Base-by-base conservation (phyloP, 2,329 filamentous ascomycete species). In the Aspergillus sp. region DNA sequence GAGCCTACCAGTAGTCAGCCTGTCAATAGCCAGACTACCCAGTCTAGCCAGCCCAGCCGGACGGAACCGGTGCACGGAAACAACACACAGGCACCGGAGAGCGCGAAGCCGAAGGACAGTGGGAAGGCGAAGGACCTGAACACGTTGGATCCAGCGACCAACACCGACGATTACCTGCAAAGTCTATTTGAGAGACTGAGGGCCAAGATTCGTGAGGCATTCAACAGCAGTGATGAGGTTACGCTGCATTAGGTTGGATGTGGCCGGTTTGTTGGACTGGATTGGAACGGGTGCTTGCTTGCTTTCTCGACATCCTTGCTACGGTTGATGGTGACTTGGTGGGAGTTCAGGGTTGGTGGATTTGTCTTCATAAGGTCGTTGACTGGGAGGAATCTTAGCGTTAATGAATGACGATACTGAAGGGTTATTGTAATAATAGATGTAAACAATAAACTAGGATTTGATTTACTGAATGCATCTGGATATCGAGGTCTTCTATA, bases 201-300 rank as follows among this genome's bases (percentile, higher is more conserved):
- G 50, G 21, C 60, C 49, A 58, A 60, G 21, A 55, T 72, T 31
- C 62, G 56, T 0, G 52, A 69, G 37, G 40, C 57, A 15, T 14
- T 69, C 19, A 58, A 71, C 56, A 68, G 66, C 35, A 67, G 65
- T n/a, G 71, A 73, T 58, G 70, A 73, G 56, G 14, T 69, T 54
- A 15, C 49, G 17, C 52, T 53, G 45, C 19, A 24, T 33, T 40
- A 17, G 46, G 33, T 37, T 23, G 19, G 11, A 19, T 53, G 27
- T 31, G 9, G 8, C n/a, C 5, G 3, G 14, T 24, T 33, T 23
- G 15, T 12, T 40, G 24, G 31, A 31, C 27, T 52, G 31, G 33
- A 15, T 49, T 47, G 24, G 31, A 15, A 15, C 31, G 31, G 3
- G 41, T 15, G 41, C 15, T 47, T 19, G n/a, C 15, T 46, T 46